Evolutionary conservation across 2,329 filamentous ascomycete genomes (phyloP).

Genomic region (Fusarium tanahbumbuense): DNA sequence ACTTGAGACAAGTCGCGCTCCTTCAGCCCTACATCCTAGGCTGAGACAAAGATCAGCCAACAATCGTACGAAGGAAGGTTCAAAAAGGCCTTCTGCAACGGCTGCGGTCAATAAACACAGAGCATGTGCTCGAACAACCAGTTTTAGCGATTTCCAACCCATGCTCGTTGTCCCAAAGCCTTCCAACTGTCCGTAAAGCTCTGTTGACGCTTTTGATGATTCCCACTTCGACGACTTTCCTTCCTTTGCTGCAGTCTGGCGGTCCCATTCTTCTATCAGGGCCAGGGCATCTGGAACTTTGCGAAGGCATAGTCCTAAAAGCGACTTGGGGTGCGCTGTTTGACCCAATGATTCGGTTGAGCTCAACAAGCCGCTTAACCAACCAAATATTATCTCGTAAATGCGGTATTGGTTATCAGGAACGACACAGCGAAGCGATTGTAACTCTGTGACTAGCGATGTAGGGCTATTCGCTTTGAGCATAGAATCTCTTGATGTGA

Average conservation of each 20-base stretch:
- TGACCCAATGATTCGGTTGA: slow-evolving; percentile 41
- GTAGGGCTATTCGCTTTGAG: background rate
- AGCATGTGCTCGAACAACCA: slow-evolving; percentile 50
- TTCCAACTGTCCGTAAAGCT: slow-evolving; percentile 53
- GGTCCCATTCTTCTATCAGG: slow-evolving; percentile 52
- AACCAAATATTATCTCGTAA: slow-evolving; percentile 51
- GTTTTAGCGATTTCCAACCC: slow-evolving; percentile 52
- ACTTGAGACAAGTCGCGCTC: slow-evolving; percentile 41
- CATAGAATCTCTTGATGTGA: background rate
- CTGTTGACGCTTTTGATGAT: slow-evolving; percentile 43
- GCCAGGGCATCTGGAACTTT: slow-evolving; percentile 47
- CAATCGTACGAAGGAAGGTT: slow-evolving; percentile 44
- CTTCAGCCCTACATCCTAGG: slow-evolving; percentile 46
- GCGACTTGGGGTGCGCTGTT: slow-evolving; percentile 47
- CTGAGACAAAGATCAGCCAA: slow-evolving; percentile 48
- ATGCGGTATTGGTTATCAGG: slow-evolving; percentile 45
- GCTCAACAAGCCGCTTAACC: slow-evolving; percentile 47
- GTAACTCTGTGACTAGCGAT: slow-evolving; percentile 39
- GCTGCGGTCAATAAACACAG: slow-evolving; percentile 47
- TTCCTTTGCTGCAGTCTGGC: slow-evolving; percentile 35
- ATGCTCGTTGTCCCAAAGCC: slow-evolving; percentile 43
- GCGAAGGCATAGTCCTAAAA: slow-evolving; percentile 54
- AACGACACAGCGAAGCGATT: slow-evolving; percentile 40
- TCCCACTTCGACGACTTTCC: slow-evolving; percentile 46
- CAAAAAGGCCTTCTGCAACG: slow-evolving; percentile 49